phyloP scores from a whole-genome alignment of 768 basidiomycete genomes.

The Suillus placidus region DNA sequence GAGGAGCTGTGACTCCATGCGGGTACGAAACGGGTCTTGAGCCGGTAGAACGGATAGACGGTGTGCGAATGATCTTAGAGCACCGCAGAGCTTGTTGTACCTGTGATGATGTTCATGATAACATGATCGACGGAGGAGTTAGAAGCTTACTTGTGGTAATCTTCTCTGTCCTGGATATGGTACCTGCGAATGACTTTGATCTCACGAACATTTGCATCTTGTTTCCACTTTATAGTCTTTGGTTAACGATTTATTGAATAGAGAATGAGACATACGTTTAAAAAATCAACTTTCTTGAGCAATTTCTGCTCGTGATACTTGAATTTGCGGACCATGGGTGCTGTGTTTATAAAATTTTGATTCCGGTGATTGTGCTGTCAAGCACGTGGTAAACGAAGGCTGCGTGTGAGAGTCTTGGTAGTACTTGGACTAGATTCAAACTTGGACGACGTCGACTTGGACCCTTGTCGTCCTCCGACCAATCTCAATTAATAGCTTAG shows the following conservation, averaged over 20 bases:
- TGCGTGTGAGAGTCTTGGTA: conserved; percentile 20
- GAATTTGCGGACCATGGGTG: conserved; percentile 82
- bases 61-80: conserved; percentile 83
- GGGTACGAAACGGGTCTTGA: conserved; percentile 83
- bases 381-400: conserved; percentile 36
- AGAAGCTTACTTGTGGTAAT: conserved; percentile 77
- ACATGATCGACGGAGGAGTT: conserved; percentile 13
- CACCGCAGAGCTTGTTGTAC: conserved; percentile 95
- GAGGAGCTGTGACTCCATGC: conserved; percentile 85
- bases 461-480: conserved; percentile 8
- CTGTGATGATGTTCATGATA: conserved; percentile 35
- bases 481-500: not conserved
- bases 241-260: not conserved
- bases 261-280: conserved; percentile 61
- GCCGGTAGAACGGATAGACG: conserved; percentile 84
- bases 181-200: conserved; percentile 93
- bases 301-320: conserved; percentile 96
- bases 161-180: conserved; percentile 92
- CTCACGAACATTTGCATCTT: conserved; percentile 89
- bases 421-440: conserved; percentile 16
- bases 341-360: conserved; percentile 6
- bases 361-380: conserved; percentile 6
- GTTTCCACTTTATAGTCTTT: conserved; percentile 75
- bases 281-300: conserved; percentile 95
- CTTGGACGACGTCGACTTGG: conserved; percentile 10